These are phyloP conservation scores for Annulohypoxylon truncatum DNA, from an alignment of 2,329 filamentous ascomycete genomes.

Conservation along the genomic window DNA sequence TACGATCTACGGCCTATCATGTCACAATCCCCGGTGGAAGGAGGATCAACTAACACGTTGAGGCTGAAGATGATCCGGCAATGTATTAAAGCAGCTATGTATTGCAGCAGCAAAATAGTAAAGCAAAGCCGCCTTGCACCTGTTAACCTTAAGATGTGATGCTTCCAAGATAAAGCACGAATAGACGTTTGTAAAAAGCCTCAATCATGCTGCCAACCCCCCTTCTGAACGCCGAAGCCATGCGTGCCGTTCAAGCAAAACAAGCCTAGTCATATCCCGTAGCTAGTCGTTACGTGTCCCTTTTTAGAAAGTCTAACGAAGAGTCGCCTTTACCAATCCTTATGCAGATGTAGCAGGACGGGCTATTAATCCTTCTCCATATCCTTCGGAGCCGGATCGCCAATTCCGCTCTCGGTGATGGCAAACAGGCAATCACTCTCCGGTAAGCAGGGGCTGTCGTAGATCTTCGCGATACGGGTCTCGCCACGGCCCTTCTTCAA, in stretches of 20 bases:
- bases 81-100: conserved; percentile 2
- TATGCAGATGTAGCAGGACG: not conserved
- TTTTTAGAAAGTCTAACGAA: not conserved
- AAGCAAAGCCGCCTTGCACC: conserved; percentile 15
- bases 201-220: conserved; percentile 18
- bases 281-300: conserved; percentile 30
- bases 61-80: not conserved
- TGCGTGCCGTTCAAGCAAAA: conserved; percentile 35
- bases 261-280: conserved; percentile 36
- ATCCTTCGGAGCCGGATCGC: conserved; percentile 95
- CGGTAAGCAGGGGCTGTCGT: conserved; percentile 95
- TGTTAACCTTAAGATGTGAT: conserved; percentile 7
- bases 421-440: conserved; percentile 98
- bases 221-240: conserved; percentile 41
- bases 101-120: not conserved
- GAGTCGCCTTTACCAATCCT: not conserved
- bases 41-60: not conserved
- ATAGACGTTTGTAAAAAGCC: conserved; percentile 6
- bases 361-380: conserved; percentile 73
- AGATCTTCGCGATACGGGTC: conserved; percentile 98
- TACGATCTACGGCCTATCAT: not conserved
- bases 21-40: conserved; percentile 1
- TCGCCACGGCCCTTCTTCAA: conserved; percentile 95
- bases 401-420: conserved; percentile 96
- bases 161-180: conserved; percentile 14